Conservation (phyloP, 805 yeast genomes). For the Teunomyces kruisii region DNA sequence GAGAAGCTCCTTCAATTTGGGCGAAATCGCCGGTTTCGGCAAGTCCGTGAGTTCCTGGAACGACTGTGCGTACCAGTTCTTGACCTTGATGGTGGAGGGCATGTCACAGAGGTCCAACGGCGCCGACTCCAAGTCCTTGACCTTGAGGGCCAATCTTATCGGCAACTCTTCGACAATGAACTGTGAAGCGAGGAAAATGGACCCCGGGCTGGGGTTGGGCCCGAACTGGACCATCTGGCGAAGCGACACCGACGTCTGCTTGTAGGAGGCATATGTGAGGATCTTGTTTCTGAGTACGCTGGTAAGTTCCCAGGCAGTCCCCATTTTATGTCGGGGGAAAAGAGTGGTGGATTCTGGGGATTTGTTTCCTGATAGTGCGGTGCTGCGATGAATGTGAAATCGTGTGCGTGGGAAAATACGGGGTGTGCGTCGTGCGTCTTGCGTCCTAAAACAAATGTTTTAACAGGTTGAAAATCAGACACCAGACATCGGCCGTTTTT, state of each 20-base stretch:
- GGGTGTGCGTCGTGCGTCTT: neutral
- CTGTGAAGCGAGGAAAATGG: slow-evolving; percentile 77
- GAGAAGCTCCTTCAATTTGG: slow-evolving; percentile 39
- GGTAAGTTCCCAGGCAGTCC: slow-evolving; percentile 52
- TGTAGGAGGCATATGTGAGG: slow-evolving; percentile 64
- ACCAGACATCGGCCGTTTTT: neutral
- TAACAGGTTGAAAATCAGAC: neutral
- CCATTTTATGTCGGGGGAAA: slow-evolving; percentile 28
- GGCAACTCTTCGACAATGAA: slow-evolving; percentile 87
- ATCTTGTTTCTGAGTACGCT: slow-evolving; percentile 53
- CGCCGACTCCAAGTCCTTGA: slow-evolving; percentile 76
- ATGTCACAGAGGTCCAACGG: slow-evolving; percentile 72
- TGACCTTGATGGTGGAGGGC: slow-evolving; percentile 74
- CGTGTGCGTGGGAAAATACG: slow-evolving; percentile 1
- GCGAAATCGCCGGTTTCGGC: slow-evolving; percentile 54
- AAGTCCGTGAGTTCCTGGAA: slow-evolving; percentile 77
- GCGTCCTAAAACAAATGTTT: neutral
- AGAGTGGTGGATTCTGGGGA: slow-evolving; percentile 2
- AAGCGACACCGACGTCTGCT: slow-evolving; percentile 81
- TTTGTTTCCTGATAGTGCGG: slow-evolving; percentile 1
- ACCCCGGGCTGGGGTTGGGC: slow-evolving; percentile 72
- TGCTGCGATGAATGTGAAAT: slow-evolving; percentile 1
- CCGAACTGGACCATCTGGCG: slow-evolving; percentile 94
- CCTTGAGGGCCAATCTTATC: slow-evolving; percentile 80
- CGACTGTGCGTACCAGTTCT: slow-evolving; percentile 88